Conservation (phyloP, 768 basidiomycete genomes). For the Leccinum variicolor region DNA sequence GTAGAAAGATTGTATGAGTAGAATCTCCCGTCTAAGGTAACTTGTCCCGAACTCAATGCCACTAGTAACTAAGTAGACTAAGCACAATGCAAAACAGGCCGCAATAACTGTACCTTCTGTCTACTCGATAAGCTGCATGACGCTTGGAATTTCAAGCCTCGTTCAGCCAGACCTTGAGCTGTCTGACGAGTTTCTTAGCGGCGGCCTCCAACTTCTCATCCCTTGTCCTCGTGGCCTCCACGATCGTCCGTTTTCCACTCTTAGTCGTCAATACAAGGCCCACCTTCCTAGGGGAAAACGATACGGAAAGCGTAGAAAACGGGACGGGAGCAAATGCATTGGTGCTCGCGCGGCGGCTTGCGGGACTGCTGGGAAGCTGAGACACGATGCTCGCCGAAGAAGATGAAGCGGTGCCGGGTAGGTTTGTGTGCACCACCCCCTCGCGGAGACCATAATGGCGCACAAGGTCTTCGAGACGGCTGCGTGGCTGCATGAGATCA, state of each 20-base stretch:
- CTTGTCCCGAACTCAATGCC: not conserved
- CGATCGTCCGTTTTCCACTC: constrained; percentile 48
- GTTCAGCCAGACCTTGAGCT: constrained; percentile 44
- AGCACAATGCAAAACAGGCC: not conserved
- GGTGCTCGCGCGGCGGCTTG: not conserved
- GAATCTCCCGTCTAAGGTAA: not conserved
- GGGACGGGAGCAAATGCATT: constrained; percentile 21
- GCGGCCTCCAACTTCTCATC: constrained; percentile 56
- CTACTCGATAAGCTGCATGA: not conserved
- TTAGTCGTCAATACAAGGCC: constrained; percentile 33
- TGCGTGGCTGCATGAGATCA: constrained; percentile 70
- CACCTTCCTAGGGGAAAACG: constrained; percentile 39
- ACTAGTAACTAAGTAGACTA: too few relatives aligned
- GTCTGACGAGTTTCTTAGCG: constrained; percentile 49
- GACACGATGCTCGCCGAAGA: not conserved
- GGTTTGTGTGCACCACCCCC: constrained; percentile 29
- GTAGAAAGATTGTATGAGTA: too few relatives aligned
- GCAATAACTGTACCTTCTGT: not conserved
- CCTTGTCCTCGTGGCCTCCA: constrained; percentile 46
- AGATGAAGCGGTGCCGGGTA: constrained; percentile 1
- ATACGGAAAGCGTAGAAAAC: constrained; percentile 37
- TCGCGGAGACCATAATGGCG: constrained; percentile 39
- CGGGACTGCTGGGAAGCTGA: not conserved
- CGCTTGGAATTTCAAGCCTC: constrained; percentile 5
- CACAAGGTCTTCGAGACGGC: constrained; percentile 74